These are phyloP conservation scores for Apiotrichum mycotoxinovorans DNA, from an alignment of 1,284 basidiomycete genomes.

Conservation along the genomic window DNA sequence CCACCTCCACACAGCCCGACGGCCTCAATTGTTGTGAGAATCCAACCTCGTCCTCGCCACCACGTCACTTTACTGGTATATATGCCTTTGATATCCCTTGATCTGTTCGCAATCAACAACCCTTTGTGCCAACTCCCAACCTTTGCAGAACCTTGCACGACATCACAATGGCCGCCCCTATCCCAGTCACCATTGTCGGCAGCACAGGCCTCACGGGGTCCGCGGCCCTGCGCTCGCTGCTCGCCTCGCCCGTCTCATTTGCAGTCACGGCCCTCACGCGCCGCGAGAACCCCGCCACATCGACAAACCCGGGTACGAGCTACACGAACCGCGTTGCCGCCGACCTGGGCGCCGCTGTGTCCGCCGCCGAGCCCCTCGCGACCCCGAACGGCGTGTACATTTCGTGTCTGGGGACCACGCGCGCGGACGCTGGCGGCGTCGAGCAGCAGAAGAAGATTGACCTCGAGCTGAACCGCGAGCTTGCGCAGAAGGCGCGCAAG, in stretches of 20 bases:
- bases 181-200: constrained; percentile 40
- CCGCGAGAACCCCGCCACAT: constrained; percentile 15
- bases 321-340: constrained; percentile 28
- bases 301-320: constrained; percentile 11
- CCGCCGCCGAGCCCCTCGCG: constrained; percentile 13
- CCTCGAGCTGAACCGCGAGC: constrained; percentile 36
- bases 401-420: constrained; percentile 43
- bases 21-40: too few species aligned
- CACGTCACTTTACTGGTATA: too few species aligned
- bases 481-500: constrained; percentile 39
- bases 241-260: constrained; percentile 31
- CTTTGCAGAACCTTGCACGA: too few species aligned
- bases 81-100: too few species aligned
- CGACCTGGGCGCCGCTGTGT: constrained; percentile 25
- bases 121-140: too few species aligned
- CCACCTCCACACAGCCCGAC: too few species aligned
- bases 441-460: constrained; percentile 36
- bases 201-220: constrained; percentile 47
- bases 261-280: constrained; percentile 42
- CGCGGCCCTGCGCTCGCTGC: constrained; percentile 27
- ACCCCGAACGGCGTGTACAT: constrained; percentile 31
- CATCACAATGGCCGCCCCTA: constrained; percentile 13
- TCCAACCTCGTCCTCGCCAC: too few species aligned
- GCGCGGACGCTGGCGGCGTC: constrained; percentile 35
- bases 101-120: too few species aligned